Conservation (phyloP, 2,329 filamentous ascomycete species). For the Coccinonectria pachysandricola region DNA sequence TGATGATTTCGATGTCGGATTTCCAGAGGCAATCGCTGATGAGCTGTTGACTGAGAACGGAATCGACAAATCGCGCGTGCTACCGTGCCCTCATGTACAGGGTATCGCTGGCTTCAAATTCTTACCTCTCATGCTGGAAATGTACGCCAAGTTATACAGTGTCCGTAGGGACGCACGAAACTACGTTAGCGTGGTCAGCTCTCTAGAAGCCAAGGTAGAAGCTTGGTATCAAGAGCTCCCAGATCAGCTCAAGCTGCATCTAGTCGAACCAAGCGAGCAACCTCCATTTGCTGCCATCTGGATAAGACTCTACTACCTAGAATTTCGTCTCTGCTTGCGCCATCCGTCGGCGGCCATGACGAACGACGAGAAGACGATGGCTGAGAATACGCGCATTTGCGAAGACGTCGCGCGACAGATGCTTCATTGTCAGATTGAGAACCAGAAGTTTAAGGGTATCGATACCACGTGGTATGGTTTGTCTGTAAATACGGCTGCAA, state of each 20-base stretch:
- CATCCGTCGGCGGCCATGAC: slow-evolving; percentile 52
- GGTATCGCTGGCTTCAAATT: slow-evolving; percentile 57
- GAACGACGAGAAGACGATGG: slow-evolving; percentile 42
- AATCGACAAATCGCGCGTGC: slow-evolving; percentile 41
- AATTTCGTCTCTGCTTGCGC: slow-evolving; percentile 49
- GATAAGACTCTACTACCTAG: slow-evolving; percentile 41
- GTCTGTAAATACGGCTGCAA: slow-evolving; percentile 61
- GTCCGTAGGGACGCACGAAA: slow-evolving; percentile 50
- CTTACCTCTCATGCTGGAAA: slow-evolving; percentile 57
- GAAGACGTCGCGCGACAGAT: slow-evolving; percentile 56
- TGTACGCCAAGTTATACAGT: slow-evolving; percentile 69
- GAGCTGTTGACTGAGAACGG: slow-evolving; percentile 57
- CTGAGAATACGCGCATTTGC: slow-evolving; percentile 55
- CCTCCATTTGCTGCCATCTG: slow-evolving; percentile 44
- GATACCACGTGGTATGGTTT: slow-evolving; percentile 73
- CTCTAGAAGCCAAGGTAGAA: slow-evolving; percentile 54
- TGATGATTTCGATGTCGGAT: slow-evolving; percentile 69
- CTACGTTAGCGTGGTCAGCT: slow-evolving; percentile 53
- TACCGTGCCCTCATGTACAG: slow-evolving; percentile 57
- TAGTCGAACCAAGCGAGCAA: slow-evolving; percentile 28
- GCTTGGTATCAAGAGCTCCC: slow-evolving; percentile 57
- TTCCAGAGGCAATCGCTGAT: slow-evolving; percentile 62
- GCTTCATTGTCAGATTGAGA: slow-evolving; percentile 45
- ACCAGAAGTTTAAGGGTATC: slow-evolving; percentile 55
- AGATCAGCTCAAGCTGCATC: slow-evolving; percentile 41